Evolutionary conservation across 371 early-diverging fungal species (phyloP), one percentile per base, ranked within the genome.

Genomic region (Actinomucor elegans): DNA sequence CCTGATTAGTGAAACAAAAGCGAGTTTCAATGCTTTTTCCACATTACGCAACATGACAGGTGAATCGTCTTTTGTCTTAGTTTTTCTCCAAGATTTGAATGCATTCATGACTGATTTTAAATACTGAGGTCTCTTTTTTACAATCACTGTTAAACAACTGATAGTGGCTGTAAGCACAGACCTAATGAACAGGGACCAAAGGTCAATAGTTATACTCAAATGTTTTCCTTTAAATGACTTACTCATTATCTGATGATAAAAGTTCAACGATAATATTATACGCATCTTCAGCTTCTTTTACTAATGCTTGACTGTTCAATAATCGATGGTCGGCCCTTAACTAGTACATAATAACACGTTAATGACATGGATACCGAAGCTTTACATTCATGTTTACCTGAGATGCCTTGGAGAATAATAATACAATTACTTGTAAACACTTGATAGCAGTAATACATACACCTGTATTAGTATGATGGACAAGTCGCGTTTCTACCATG

Each of bases 1-100:
- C 80, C 73, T 63, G 32, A 81, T 74, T 10, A 81, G 32, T 28
- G 79, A 57, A 10, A 69, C 46, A 37, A 81, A 60, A 7, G 67
- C 68, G 9, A 77, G 42, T 44, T 70, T 67, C 14, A 81, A 56
- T 2, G 67, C 41, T 34, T 77, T 78, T 29, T 73, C 69, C 0
- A 77, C 69, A 42, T 67, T 77, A 47, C 67, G 59, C 34, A 66
- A 54, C 52, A 73, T 66, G 1, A 67, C 60, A n/a, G 74, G 42
- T 3, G 70, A 66, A 20, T 65, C 54, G 1, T 66, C 54, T 8
- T 62, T 44, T 23, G 67, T 57, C 12, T 55, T 67, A 3, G 55
- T 46, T 15, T 66, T 61, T 24, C 36, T 55, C 67, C 75, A 71
- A 31, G 42, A 28, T 3, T 56, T 52, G 2, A 75, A 59, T 15